Conservation (phyloP, 306 rosid species). For the Vicia faba region DNA sequence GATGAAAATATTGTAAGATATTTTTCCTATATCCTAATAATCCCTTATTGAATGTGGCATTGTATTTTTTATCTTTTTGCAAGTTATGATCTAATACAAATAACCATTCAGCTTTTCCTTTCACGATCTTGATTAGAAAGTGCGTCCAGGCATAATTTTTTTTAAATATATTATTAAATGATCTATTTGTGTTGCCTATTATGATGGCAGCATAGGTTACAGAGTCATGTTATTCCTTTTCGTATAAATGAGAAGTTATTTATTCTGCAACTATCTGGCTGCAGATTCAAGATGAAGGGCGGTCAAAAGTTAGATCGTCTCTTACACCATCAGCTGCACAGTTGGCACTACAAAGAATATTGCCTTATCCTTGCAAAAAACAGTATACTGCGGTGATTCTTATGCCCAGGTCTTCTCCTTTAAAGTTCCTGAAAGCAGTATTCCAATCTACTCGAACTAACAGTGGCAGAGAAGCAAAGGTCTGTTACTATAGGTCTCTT, state of each 20-base stretch:
- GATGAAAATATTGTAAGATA: neutral
- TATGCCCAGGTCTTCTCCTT: slow-evolving; percentile 68
- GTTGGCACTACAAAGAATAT: slow-evolving; percentile 68
- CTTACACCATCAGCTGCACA: slow-evolving; percentile 66
- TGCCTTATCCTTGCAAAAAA: slow-evolving; percentile 82
- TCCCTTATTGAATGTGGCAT: slow-evolving; percentile 6
- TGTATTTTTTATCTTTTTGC: slow-evolving; percentile 15
- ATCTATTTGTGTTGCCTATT: slow-evolving; percentile 6
- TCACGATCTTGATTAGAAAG: slow-evolving; percentile 12
- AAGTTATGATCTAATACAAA: slow-evolving; percentile 13
- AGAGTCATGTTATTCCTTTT: slow-evolving; percentile 22
- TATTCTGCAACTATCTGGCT: slow-evolving; percentile 29
- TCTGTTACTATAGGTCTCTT: slow-evolving; percentile 36
- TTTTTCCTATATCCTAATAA: slow-evolving; percentile 1
- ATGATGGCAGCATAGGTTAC: slow-evolving; percentile 28
- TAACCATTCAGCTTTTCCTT: slow-evolving; percentile 6
- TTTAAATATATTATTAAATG: neutral
- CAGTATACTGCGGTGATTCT: slow-evolving; percentile 86
- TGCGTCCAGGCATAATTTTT: slow-evolving; percentile 10
- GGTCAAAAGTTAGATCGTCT: slow-evolving; percentile 66
- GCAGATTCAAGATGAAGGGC: slow-evolving; percentile 82
- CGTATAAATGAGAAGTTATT: slow-evolving; percentile 15
- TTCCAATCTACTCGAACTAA: slow-evolving; percentile 48
- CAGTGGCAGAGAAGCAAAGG: slow-evolving; percentile 65
- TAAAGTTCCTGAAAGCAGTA: slow-evolving; percentile 59